Conservation (phyloP, 305 asterid genomes). For the Plantago lanceolata region DNA sequence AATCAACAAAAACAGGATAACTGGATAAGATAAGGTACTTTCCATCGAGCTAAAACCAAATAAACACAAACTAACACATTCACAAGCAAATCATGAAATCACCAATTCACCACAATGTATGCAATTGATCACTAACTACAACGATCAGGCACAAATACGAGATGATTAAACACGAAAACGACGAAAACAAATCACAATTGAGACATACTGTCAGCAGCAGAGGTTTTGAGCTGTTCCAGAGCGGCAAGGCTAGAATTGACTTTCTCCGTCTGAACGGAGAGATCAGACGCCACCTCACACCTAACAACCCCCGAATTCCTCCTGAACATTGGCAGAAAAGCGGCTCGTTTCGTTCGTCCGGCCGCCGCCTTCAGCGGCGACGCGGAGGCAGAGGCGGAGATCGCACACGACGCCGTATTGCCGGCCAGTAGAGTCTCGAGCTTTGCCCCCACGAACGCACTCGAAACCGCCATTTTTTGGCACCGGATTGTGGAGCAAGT, state of each 20-base stretch:
- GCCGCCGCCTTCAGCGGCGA: no score
- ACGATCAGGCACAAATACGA: background rate
- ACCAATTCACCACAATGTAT: no score
- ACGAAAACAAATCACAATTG: background rate
- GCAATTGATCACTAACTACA: background rate
- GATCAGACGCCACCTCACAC: slow-evolving; percentile 48
- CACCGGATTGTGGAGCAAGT: slow-evolving; percentile 12
- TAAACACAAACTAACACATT: no score
- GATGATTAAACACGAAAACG: background rate
- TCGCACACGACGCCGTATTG: slow-evolving; percentile 38
- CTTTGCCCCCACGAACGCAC: slow-evolving; percentile 68
- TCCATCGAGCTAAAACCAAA: no score
- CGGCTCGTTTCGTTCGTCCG: slow-evolving; percentile 25
- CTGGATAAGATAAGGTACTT: no score
- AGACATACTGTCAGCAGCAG: slow-evolving; percentile 85
- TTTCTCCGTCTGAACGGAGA: slow-evolving; percentile 34
- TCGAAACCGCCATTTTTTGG: slow-evolving; percentile 58
- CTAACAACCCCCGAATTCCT: slow-evolving; percentile 38
- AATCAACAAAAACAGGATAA: no score
- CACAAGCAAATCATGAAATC: no score
- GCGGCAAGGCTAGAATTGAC: slow-evolving; percentile 77
- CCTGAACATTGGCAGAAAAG: slow-evolving; percentile 16
- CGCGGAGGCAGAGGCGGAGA: slow-evolving; percentile 5
- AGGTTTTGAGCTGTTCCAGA: slow-evolving; percentile 83
- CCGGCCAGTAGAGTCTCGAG: slow-evolving; percentile 61